Evolutionary conservation across 1,139 yeast genomes (phyloP).

Genomic region (Sugiyamaella japonica): DNA sequence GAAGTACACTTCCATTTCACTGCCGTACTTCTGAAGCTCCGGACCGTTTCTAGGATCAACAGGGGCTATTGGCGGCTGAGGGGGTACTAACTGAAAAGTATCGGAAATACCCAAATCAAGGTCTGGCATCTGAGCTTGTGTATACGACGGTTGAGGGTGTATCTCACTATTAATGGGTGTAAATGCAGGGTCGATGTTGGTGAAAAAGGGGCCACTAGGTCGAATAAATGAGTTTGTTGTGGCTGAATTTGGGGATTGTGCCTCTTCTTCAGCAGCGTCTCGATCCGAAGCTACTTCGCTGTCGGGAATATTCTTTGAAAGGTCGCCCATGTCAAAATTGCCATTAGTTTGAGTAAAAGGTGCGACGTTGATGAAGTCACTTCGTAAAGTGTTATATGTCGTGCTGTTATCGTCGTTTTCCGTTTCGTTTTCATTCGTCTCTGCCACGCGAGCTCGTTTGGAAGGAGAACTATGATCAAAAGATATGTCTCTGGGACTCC

Average conservation of each 20-base stretch:
- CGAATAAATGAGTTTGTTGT: background rate
- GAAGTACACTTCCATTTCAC: slow-evolving; percentile 30
- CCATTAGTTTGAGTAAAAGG: slow-evolving; percentile 47
- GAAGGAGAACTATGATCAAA: slow-evolving; percentile 3
- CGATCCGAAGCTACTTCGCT: background rate
- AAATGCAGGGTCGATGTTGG: slow-evolving; percentile 17
- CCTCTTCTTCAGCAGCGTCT: background rate
- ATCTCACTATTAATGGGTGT: slow-evolving; percentile 21
- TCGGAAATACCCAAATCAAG: slow-evolving; percentile 9
- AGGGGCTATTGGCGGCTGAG: slow-evolving; percentile 16
- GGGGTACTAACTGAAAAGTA: slow-evolving; percentile 12
- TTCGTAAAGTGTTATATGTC: slow-evolving; percentile 2
- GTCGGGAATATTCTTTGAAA: slow-evolving; percentile 27
- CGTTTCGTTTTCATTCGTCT: background rate
- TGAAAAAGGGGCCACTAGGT: slow-evolving; percentile 1
- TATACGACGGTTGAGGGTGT: background rate
- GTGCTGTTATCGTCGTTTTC: background rate
- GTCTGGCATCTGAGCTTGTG: slow-evolving; percentile 4
- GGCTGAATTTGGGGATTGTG: background rate
- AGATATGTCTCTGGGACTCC: slow-evolving; percentile 6
- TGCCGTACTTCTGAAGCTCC: slow-evolving; percentile 23
- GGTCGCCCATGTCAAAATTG: slow-evolving; percentile 42
- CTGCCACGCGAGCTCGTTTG: background rate
- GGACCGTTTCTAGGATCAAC: background rate
- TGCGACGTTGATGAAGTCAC: slow-evolving; percentile 36